Evolutionary conservation across 2,329 filamentous ascomycete species (phyloP), one percentile per base, ranked within the genome.

Genomic region (Paracamarosporium sp.): DNA sequence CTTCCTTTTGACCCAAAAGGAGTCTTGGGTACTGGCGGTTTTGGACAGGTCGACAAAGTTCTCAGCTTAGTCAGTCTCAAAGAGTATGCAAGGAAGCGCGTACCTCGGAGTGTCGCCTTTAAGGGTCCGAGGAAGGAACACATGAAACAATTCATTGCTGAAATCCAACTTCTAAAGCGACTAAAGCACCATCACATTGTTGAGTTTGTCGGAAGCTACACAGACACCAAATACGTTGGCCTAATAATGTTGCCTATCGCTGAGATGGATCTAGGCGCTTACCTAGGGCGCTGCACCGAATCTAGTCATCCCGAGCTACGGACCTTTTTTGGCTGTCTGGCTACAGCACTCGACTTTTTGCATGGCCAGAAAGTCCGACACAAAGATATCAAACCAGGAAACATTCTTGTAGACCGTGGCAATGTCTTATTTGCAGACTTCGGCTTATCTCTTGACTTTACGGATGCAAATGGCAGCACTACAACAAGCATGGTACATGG

Each of bases 351-450:
- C 5, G 53, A 62, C 28, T 73, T 66, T 53, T 46, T 74, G 13
- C 70, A 75, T 50, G 47, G 53, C 9, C 40, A 64, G 13, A 60
- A 61, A 4, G 59, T 72, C 22, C 60, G 68, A 24, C 68, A 75
- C 47, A 72, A 68, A 53, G 70, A 72, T 50, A 70, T 74, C 45
- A 74, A 72, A 50, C 71, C 71, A 12, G 36, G 41, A 8, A 75
- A 73, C 35, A 73, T 75, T 28, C 60, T 73, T 9, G 59, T 72
- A 27, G 36, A 66, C 30, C 17, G 53, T 9, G 57, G 59, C 3
- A 57, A 58, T 4, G 56, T 70, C 25, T 54, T 70, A 11, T 54
- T 71, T 25, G 63, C 69, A 6, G 71, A 73, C 50, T 74, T 74
- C 56, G 70, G 71, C 17, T 47, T 66, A n/a, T 64, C 62, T 43